Percentiles rank a stretch among this genome's conserved stretches.
These are phyloP conservation scores for Bryoglossum gracile DNA, from an alignment of 495 filamentous ascomycete species.

Conservation along the genomic window DNA sequence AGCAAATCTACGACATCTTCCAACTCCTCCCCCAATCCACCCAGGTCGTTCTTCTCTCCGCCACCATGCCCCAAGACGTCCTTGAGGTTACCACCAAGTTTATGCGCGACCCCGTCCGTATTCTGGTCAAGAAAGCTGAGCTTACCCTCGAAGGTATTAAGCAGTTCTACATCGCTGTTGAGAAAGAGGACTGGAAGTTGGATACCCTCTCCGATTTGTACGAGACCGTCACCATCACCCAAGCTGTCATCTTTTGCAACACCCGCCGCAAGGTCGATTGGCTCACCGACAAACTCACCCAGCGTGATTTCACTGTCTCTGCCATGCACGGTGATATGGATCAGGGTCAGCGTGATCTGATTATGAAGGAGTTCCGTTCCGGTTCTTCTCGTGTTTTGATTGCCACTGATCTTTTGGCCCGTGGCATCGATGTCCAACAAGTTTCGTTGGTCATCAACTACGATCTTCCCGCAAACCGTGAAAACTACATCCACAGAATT, in stretches of 20 bases:
- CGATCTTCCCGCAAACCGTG: conserved; percentile 94
- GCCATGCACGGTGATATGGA: conserved; percentile 99
- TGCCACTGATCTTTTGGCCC: conserved; percentile 92
- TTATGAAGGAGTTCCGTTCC: conserved; percentile 99
- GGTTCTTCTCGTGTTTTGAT: conserved; percentile 97
- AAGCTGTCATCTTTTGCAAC: conserved; percentile 99
- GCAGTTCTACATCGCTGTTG: conserved; percentile 99
- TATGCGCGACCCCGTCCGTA: conserved; percentile 98
- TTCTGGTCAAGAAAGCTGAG: conserved; percentile 98
- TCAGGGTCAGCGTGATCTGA: conserved; percentile 91
- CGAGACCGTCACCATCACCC: conserved; percentile 98
- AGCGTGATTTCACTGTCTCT: conserved; percentile 96
- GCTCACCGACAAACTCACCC: conserved; percentile 97
- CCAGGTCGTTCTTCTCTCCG: conserved; percentile 94
- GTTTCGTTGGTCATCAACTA: conserved; percentile 99
- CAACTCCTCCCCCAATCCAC: conserved; percentile 95
- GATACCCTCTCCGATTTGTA: conserved; percentile 98
- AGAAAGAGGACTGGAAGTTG: conserved; percentile 99
- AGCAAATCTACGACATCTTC: conserved; percentile 99
- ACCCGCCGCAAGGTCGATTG: conserved; percentile 99
- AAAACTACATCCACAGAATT: conserved; percentile 99
- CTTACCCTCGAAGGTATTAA: conserved; percentile 98
- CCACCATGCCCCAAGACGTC: conserved; percentile 97
- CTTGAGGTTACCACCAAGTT: conserved; percentile 99
- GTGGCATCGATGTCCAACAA: conserved; percentile 99